Evolutionary conservation across 371 early-diverging fungal genomes (phyloP).

Genomic region (Chytridium lagenaria): DNA sequence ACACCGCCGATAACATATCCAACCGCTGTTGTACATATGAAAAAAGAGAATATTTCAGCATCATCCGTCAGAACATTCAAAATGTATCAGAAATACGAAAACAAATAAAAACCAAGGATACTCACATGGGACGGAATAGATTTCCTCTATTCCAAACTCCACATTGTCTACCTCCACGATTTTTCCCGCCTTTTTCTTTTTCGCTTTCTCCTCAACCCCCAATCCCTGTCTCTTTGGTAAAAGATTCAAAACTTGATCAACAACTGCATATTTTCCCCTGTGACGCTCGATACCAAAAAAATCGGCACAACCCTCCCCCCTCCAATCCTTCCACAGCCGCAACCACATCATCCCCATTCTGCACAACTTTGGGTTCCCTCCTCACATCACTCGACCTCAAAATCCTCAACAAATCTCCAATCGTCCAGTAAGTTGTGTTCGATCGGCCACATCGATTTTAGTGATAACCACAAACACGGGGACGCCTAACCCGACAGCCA

Average conservation of each 20-base stretch:
- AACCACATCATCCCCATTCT: constrained; percentile 53
- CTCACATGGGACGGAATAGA: constrained; percentile 50
- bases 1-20: constrained; percentile 56
- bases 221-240: constrained; percentile 42
- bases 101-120: background rate
- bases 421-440: constrained; percentile 44
- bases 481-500: constrained; percentile 53
- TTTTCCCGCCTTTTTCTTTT: background rate
- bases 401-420: constrained; percentile 41
- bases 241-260: constrained; percentile 53
- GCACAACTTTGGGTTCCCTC: constrained; percentile 48
- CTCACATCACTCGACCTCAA: constrained; percentile 49
- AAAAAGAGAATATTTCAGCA: background rate
- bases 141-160: constrained; percentile 56
- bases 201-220: constrained; percentile 15
- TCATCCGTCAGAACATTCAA: background rate
- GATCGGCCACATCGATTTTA: constrained; percentile 57
- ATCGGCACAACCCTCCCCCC: constrained; percentile 47
- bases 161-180: constrained; percentile 15
- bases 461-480: constrained; percentile 61
- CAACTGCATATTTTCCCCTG: constrained; percentile 56
- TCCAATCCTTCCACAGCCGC: constrained; percentile 37
- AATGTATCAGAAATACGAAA: background rate
- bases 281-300: constrained; percentile 57
- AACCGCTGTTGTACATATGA: constrained; percentile 11